Evolutionary conservation across 495 filamentous ascomycete genomes (phyloP), one percentile per base, ranked within the genome.

Genomic region (Aspergillus sclerotiicarbonarius): DNA sequence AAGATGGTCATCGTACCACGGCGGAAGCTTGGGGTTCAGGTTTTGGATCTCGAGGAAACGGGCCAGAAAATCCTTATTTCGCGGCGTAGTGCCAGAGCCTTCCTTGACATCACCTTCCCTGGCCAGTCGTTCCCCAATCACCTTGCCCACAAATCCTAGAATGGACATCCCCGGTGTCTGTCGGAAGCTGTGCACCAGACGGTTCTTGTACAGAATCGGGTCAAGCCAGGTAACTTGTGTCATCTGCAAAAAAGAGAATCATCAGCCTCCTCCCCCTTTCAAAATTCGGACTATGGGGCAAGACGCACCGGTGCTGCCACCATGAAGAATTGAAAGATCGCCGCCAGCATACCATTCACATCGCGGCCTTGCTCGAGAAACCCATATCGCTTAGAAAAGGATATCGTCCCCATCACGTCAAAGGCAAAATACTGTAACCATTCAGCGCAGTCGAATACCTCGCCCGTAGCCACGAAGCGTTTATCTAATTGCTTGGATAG

Each of bases 181-280:
- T n/a, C n/a, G n/a, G n/a, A n/a, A n/a, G 31, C 31, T 33, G 31
- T 33, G 31, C 10, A 62, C 61, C 53, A 83, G 62, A 1, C 75
- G 74, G 58, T 82, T 82, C 51, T 82, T 81, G 49, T 74, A 65
- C 15, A 79, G 65, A 31, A 82, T 15, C 3, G 69, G 60, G 58
- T 83, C 80, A 9, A 81, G 59, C 54, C 71, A 67, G 15, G 79
- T 78, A 41, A 78, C 71, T 67, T 83, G 79, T 16, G 74, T 74
- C 31, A 80, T 57, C 62, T 68, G 8, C 3, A 44, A 8, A 20
- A 13, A 47, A 20, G 12, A 1, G 33, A 32, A 10, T 33, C 31
- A 33, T 33, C 10, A 5, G 31, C 31, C 5, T 33, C 31, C 5
- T 5, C 31, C 31, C 10, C 31, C 31, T 6, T 33, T 6, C 31